These are phyloP conservation scores for Bothriochloa decipiens DNA, from an alignment of 176 grass and related monocot species.

Conservation along the genomic window DNA sequence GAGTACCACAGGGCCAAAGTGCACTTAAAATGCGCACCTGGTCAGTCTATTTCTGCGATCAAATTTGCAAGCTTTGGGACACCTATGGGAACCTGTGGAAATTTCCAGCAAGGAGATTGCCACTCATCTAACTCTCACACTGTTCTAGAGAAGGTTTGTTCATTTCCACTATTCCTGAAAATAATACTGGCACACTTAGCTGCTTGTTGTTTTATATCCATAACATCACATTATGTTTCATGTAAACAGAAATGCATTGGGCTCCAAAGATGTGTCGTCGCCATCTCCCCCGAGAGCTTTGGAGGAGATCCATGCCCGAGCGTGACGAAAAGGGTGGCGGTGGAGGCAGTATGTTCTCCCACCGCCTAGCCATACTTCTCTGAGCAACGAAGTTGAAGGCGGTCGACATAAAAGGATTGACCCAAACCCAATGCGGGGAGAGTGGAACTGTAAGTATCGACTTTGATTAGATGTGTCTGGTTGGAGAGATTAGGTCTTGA, in stretches of 20 bases:
- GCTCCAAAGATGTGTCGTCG: slow-evolving; percentile 62
- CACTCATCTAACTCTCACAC: slow-evolving; percentile 74
- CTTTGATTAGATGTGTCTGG: slow-evolving; percentile 39
- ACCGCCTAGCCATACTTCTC: slow-evolving; percentile 38
- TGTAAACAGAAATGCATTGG: slow-evolving; percentile 86
- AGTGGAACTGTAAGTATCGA: slow-evolving; percentile 78
- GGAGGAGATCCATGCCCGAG: slow-evolving; percentile 75
- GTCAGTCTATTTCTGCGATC: slow-evolving; percentile 90
- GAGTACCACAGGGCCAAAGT: slow-evolving; percentile 66
- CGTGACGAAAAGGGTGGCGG: slow-evolving; percentile 80
- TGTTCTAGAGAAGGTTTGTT: slow-evolving; percentile 78
- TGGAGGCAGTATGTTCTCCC: slow-evolving; percentile 71
- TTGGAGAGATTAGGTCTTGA: slow-evolving; percentile 43
- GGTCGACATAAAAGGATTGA: neutral
- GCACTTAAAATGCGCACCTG: slow-evolving; percentile 72
- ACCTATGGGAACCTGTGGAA: slow-evolving; percentile 84
- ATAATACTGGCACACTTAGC: neutral
- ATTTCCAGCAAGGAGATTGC: slow-evolving; percentile 82
- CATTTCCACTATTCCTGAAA: neutral
- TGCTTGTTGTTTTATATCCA: slow-evolving; percentile 1
- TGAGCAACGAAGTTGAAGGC: slow-evolving; percentile 26
- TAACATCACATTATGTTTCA: neutral
- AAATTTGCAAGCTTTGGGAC: slow-evolving; percentile 98
- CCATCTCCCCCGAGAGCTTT: slow-evolving; percentile 71
- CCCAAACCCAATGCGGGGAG: neutral